phyloP scores from a whole-genome alignment of 2,329 filamentous ascomycete genomes.

The Colletotrichum lini region DNA sequence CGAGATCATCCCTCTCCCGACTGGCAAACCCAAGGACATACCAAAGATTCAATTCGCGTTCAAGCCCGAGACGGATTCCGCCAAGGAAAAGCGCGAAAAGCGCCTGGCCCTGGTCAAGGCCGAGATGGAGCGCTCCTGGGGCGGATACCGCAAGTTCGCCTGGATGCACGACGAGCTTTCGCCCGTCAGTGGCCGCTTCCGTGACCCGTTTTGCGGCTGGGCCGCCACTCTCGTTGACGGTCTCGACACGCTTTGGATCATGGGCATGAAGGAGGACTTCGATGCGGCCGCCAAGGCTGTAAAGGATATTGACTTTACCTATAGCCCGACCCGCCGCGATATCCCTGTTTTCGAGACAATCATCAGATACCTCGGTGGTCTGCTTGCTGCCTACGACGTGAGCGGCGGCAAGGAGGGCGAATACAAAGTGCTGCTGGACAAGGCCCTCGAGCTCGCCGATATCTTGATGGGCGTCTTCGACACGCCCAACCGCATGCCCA shows the following conservation, averaged over 20 bases:
- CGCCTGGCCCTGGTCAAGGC: conserved; percentile 78
- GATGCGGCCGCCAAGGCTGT: conserved; percentile 81
- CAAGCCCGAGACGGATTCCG: conserved; percentile 72
- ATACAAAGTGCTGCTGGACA: conserved; percentile 79
- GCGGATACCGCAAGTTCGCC: conserved; percentile 83
- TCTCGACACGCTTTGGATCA: conserved; percentile 89
- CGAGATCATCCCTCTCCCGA: conserved; percentile 82
- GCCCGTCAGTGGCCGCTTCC: conserved; percentile 76
- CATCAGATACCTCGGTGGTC: conserved; percentile 90
- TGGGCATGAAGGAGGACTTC: conserved; percentile 84
- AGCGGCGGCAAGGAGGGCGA: conserved; percentile 71
- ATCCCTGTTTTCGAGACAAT: conserved; percentile 96
- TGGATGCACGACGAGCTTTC: conserved; percentile 90
- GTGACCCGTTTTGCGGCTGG: conserved; percentile 93
- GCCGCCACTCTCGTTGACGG: conserved; percentile 88
- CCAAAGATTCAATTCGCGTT: conserved; percentile 85
- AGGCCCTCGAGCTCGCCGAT: conserved; percentile 84
- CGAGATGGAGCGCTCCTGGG: conserved; percentile 85
- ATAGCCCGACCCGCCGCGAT: conserved; percentile 69
- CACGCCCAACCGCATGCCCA: conserved; percentile 93
- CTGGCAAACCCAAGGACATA: conserved; percentile 76
- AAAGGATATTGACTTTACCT: conserved; percentile 86
- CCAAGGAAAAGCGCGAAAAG: conserved; percentile 73
- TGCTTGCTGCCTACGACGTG: conserved; percentile 89
- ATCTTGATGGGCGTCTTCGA: conserved; percentile 88